Conservation (phyloP, 1,284 basidiomycete genomes). For the Kalmanozyma brasiliensis region DNA sequence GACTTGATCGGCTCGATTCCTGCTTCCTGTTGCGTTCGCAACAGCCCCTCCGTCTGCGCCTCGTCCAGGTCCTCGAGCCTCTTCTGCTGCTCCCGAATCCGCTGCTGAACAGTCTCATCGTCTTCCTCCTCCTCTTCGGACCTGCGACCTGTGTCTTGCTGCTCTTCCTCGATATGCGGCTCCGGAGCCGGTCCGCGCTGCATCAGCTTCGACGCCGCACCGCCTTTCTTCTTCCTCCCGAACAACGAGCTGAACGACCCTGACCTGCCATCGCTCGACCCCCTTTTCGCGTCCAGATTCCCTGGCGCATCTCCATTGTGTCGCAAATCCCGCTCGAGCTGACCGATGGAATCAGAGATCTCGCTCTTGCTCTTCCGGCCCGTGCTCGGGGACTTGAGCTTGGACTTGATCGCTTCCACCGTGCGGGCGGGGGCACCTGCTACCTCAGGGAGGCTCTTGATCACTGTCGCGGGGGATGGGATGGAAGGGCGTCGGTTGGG, state of each 20-base stretch:
- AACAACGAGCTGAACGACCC: slow-evolving; percentile 22
- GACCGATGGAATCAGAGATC: slow-evolving; percentile 14
- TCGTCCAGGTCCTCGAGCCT: slow-evolving; percentile 41
- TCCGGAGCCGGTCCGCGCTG: slow-evolving; percentile 8
- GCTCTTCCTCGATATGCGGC: too few relatives aligned
- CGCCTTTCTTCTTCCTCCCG: background rate
- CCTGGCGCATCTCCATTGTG: slow-evolving; percentile 26
- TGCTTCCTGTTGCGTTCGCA: slow-evolving; percentile 36
- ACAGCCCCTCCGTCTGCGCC: slow-evolving; percentile 34
- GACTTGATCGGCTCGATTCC: slow-evolving; percentile 32
- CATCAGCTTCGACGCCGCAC: slow-evolving; percentile 5
- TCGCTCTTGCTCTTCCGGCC: slow-evolving; percentile 39
- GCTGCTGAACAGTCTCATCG: slow-evolving; percentile 21
- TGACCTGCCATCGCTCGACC: background rate
- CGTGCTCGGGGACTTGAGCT: slow-evolving; percentile 32
- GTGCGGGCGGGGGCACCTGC: slow-evolving; percentile 25
- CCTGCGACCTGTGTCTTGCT: slow-evolving; percentile 5
- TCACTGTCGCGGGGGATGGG: slow-evolving; percentile 13
- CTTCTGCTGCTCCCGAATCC: slow-evolving; percentile 33
- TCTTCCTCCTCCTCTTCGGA: slow-evolving; percentile 31
- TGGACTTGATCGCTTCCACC: slow-evolving; percentile 31
- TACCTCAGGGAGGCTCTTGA: slow-evolving; percentile 31
- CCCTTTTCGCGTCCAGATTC: background rate
- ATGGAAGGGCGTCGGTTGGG: slow-evolving; percentile 10
- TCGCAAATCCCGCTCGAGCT: slow-evolving; percentile 26